A percentile compares a stretch with the other conserved stretches of the same genome.
These are phyloP conservation scores for Eucalyptus globulus DNA, from an alignment of 345 rosid genomes.

Conservation along the genomic window DNA sequence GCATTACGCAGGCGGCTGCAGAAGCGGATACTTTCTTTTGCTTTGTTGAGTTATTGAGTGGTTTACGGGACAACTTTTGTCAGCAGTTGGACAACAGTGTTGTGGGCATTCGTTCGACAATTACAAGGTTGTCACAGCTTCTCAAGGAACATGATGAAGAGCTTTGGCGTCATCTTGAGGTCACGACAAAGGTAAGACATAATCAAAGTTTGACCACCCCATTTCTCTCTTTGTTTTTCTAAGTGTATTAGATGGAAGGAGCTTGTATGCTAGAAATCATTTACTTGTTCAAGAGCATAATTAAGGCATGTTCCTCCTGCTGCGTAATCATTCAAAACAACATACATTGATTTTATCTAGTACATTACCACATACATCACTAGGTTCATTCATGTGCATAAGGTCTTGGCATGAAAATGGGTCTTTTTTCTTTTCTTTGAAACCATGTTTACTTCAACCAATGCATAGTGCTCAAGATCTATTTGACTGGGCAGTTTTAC, in stretches of 20 bases:
- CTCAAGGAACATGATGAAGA: constrained; percentile 95
- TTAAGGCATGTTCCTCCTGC: not conserved
- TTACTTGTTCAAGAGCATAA: not conserved
- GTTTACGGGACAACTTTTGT: constrained; percentile 91
- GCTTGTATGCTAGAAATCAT: not conserved
- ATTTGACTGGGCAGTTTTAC: not conserved
- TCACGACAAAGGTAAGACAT: constrained; percentile 80
- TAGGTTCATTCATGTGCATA: not conserved
- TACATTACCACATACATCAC: not conserved
- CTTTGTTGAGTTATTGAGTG: constrained; percentile 86
- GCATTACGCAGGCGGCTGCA: constrained; percentile 46
- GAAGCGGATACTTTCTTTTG: constrained; percentile 96
- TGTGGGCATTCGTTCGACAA: constrained; percentile 85
- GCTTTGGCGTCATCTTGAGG: constrained; percentile 98
- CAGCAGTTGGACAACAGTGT: constrained; percentile 98
- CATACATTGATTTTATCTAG: not conserved
- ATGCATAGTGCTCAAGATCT: not conserved
- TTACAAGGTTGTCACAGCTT: constrained; percentile 72
- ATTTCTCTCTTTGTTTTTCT: not conserved
- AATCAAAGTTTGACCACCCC: not conserved
- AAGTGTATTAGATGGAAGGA: not conserved
- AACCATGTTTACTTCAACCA: not conserved
- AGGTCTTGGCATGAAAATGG: not conserved
- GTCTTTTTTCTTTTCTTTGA: not conserved
- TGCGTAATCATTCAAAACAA: not conserved